These are phyloP conservation scores for Plasmodium ovale DNA, from an alignment of 169 alveolate genomes.

Conservation along the genomic window DNA sequence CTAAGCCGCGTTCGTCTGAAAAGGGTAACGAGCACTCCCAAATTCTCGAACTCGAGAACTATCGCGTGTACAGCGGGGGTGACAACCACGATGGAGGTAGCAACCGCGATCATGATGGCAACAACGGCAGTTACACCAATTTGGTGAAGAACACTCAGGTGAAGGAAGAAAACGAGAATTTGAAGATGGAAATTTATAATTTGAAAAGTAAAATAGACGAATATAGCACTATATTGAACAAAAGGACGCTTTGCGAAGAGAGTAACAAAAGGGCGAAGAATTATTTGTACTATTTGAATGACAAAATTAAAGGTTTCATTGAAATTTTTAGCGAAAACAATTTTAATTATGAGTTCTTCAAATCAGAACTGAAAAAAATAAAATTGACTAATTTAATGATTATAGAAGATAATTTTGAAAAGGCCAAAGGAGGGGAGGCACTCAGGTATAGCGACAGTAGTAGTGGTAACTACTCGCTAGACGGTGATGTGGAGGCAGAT, in stretches of 20 bases:
- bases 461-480: constrained; percentile 1
- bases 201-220: constrained; percentile 50
- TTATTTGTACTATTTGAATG: constrained; percentile 65
- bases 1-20: background rate
- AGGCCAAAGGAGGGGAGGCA: background rate
- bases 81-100: background rate
- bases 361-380: constrained; percentile 53
- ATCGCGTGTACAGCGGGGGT: background rate
- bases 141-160: constrained; percentile 28
- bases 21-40: background rate
- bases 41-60: background rate
- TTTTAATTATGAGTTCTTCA: constrained; percentile 54
- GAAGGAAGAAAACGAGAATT: constrained; percentile 51
- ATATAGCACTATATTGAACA: constrained; percentile 24
- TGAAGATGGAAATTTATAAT: constrained; percentile 54
- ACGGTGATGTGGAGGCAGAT: constrained; percentile 37
- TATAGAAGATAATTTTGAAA: constrained; percentile 49
- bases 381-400: constrained; percentile 62
- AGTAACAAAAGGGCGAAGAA: constrained; percentile 37
- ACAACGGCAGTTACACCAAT: background rate
- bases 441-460: background rate
- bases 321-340: constrained; percentile 53
- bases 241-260: constrained; percentile 18
- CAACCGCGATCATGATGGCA: background rate
- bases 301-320: constrained; percentile 63